Base-by-base conservation (phyloP, 148 eudicot genomes). In the Suaeda aralocaspica region DNA sequence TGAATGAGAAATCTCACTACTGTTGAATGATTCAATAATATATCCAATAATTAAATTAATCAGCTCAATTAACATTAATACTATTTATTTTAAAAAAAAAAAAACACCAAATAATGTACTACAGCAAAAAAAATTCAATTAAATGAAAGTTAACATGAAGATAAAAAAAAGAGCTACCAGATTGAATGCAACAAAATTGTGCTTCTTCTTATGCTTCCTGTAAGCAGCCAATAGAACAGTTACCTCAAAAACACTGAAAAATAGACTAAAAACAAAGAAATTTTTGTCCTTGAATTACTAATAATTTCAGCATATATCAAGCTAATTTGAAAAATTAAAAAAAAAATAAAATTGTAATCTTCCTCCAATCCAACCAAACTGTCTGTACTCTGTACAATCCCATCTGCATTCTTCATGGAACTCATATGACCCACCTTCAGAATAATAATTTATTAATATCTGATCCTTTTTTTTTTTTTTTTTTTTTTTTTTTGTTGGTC, bases 391-490 rank as follows among this genome's bases (percentile, higher is more conserved):
- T 77, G 76, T 72, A 76, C 71, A 70, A 58, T 76, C 71, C 51
- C 65, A 59, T 46, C 60, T 70, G 75, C 68, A 66, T 49, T 73
- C 34, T 33, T 69, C 73, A 68, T 75, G 78, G 69, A 75, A 75
- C 71, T 45, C 77, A 71, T 59, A 60, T 72, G 68, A 71, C 80
- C 76, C 80, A 77, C 80, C 52, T 59, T 62, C 67, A 66, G 81
- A 61, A 72, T 59, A 55, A 13, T 61, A 55, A 19, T 8, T 49
- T 55, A 28, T 48, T 55, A n/a, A 48, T 52, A 12, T 51, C 50
- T 46, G 13, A 13, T 46, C 53, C 19, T 19, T 19, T 19, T 49
- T 49, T 49, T 4, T 49, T 41, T 16, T 11, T 19, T 15, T 39
- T 52, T 64, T 64, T 59, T 59, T 45, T 56, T 19, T 25, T 44